These are phyloP conservation scores for Circinella minor DNA, from an alignment of 371 early-diverging fungal genomes.

Conservation along the genomic window DNA sequence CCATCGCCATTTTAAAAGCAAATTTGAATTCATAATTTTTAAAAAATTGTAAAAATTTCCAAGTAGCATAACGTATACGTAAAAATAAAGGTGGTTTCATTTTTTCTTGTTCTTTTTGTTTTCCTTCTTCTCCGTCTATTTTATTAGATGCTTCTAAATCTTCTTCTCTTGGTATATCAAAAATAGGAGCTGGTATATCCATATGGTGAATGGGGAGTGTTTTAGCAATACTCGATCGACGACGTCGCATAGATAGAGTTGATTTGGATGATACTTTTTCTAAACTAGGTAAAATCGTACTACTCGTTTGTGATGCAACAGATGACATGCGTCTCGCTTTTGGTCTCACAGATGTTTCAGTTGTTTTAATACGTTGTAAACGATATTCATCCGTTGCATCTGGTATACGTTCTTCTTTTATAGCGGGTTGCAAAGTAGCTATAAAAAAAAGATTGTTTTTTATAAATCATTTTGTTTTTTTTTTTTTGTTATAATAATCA, in stretches of 20 bases:
- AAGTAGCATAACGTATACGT: slow-evolving; percentile 51
- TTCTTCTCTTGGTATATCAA: neutral
- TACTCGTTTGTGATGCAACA: slow-evolving; percentile 16
- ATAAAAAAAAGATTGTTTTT: neutral
- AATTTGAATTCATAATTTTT: slow-evolving; percentile 60
- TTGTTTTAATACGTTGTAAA: slow-evolving; percentile 32
- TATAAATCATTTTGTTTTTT: too few species aligned
- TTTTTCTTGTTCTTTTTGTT: slow-evolving; percentile 9
- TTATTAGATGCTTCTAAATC: slow-evolving; percentile 8
- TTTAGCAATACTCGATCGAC: neutral
- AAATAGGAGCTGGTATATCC: neutral
- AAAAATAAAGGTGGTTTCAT: slow-evolving; percentile 30
- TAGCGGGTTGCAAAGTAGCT: slow-evolving; percentile 29
- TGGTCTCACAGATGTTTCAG: slow-evolving; percentile 12
- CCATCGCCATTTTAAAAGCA: slow-evolving; percentile 63
- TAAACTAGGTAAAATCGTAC: neutral
- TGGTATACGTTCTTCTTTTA: slow-evolving; percentile 27
- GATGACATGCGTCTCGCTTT: slow-evolving; percentile 24
- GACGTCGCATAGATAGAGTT: neutral
- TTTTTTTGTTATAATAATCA: neutral
- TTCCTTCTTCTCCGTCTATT: neutral
- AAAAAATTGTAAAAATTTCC: slow-evolving; percentile 48
- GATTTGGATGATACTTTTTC: slow-evolving; percentile 6
- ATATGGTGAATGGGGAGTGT: neutral
- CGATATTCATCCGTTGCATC: slow-evolving; percentile 42